Base-by-base conservation (phyloP, 345 rosid genomes). In the Aquilaria sinensis region DNA sequence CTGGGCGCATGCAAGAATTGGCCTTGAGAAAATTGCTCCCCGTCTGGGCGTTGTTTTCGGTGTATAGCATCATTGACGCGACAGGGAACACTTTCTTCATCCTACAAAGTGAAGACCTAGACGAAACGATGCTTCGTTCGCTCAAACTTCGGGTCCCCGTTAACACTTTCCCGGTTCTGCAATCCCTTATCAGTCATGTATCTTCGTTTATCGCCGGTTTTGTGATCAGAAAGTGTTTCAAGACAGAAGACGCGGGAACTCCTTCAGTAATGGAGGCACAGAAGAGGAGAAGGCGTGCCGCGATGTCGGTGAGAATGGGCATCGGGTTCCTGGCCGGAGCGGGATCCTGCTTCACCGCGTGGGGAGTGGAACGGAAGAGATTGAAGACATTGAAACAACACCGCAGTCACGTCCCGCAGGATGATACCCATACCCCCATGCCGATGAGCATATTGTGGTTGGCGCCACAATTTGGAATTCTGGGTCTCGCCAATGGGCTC, bases 401-500 rank as follows among this genome's bases (percentile, higher is more conserved):
- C 23, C 23, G 23, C 23, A 23, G 23, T 23, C 23, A 23, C 1
- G 23, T 23, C 23, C 1, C 12, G 11, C 43, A 23, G 16, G 10
- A 2, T 15, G 4, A n/a, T n/a, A 57, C n/a, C n/a, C n/a, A n/a
- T n/a, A n/a, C 30, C 31, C 57, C 3, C 12, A 55, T 1, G 3
- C 23, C 2, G 0, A 58, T 29, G 62, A 12, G 10, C 16, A 45
- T 58, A 16, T 13, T 43, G 29, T 43, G 33, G 62, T 10, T 58
- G n/a, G 61, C 50, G 16, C 61, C 61, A 10, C 50, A 58, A 10
- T 58, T 58, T 11, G 49, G 10, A 10, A 29, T 43, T 2, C 12
- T 58, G 12, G 62, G 62, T 16, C 10, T 58, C 29, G 62, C 51
- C 51, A 15, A 12, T 0, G 62, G 62, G 10, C 51, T 58, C 16